Evolutionary conservation across 2,329 filamentous ascomycete species (phyloP).

Genomic region (Talaromyces atroroseus): DNA sequence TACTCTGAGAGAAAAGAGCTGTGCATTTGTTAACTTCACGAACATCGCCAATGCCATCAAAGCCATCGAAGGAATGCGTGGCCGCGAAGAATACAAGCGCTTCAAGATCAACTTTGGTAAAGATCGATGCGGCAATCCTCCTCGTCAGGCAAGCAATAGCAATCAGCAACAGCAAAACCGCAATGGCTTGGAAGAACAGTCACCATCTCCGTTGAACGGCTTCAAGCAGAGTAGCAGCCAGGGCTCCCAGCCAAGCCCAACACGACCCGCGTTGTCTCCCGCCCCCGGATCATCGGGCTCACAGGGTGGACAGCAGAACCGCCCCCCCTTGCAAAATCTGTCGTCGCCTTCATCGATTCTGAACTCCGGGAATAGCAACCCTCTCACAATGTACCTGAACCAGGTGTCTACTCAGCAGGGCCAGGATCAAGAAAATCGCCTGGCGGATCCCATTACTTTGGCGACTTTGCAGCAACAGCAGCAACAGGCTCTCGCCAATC

Average conservation of each 20-base stretch:
- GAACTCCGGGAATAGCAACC: slow-evolving; percentile 75
- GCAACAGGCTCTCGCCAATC: slow-evolving; percentile 58
- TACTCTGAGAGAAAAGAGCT: slow-evolving; percentile 95
- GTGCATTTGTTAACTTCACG: slow-evolving; percentile 98
- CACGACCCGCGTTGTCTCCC: slow-evolving; percentile 48
- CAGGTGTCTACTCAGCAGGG: slow-evolving; percentile 58
- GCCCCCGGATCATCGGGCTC: slow-evolving; percentile 51
- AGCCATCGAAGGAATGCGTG: slow-evolving; percentile 91
- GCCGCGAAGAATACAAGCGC: slow-evolving; percentile 91
- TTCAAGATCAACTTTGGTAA: slow-evolving; percentile 99
- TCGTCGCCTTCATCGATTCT: slow-evolving; percentile 66
- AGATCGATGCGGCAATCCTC: slow-evolving; percentile 93
- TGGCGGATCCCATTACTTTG: slow-evolving; percentile 39
- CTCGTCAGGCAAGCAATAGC: slow-evolving; percentile 69
- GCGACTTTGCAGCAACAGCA: slow-evolving; percentile 57
- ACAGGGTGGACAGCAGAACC: slow-evolving; percentile 50
- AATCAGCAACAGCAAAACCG: slow-evolving; percentile 49
- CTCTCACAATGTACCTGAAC: slow-evolving; percentile 86
- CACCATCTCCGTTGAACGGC: slow-evolving; percentile 52
- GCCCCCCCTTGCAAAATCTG: slow-evolving; percentile 52
- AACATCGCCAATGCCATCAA: slow-evolving; percentile 99
- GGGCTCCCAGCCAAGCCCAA: slow-evolving; percentile 57
- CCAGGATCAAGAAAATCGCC: slow-evolving; percentile 59
- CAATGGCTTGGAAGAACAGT: slow-evolving; percentile 51
- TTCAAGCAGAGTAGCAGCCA: slow-evolving; percentile 52